Base-by-base conservation (phyloP, 805 yeast species). In the Wickerhamiella brachini region DNA sequence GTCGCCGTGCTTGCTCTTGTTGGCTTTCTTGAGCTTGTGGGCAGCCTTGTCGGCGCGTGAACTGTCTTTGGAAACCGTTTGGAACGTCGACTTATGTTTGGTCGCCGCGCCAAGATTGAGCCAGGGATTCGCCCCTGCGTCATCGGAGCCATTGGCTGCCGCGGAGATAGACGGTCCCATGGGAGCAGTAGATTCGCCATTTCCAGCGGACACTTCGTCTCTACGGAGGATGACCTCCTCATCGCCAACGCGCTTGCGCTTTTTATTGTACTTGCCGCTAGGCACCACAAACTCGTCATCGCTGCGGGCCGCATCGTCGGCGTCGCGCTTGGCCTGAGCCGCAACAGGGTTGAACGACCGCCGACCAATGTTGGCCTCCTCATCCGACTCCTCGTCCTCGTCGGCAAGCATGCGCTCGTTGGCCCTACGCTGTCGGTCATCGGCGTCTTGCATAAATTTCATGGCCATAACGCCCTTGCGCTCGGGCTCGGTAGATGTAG, bases 401-500 rank as follows among this genome's bases (percentile, higher is more conserved):
- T 9, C 41, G 31, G 56, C 60, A 39, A 70, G 65, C 4, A 64
- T 74, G 53, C 73, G 71, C 49, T 72, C 66, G 64, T 86, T 89
- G 44, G 74, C 79, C 50, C 75, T 73, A 53, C 72, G 75, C 55
- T 78, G 77, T 57, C 81, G 75, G 51, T 80, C 81, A 54, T 83
- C 95, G 1, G 97, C 97, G 54, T 83, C 83, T 57, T 75, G 81
- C 97, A 90, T 90, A 66, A 90, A 90, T 57, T 89, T 95, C 97
- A 93, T 93, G 47, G 80, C 83, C 75, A 90, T 69, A 20, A 90
- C 81, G 51, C 97, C 97, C 65, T 89, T 90, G 18, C 24, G 24
- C 44, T 49, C 10, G 47, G 56, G n/a, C 48, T 60, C 68, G 10
- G 41, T 20, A 2, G 41, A 18, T 3, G 3, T 12, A 29, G 15